Conservation (phyloP, 208 protist species). For the Acanthamoeba lenticulata region DNA sequence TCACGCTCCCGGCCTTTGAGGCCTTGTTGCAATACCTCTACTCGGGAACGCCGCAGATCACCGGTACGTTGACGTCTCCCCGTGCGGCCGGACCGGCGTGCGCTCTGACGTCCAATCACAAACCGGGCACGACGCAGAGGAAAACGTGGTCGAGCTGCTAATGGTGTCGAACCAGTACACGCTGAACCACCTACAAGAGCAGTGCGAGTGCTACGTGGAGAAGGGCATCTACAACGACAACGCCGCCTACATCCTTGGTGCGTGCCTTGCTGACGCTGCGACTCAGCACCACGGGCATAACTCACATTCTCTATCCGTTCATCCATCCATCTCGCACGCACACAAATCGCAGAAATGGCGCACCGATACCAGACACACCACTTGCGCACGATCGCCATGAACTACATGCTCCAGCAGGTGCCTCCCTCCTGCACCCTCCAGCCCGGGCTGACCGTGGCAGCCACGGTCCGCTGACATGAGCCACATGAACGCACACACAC, state of each 20-base stretch:
- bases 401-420: slow-evolving; percentile 46
- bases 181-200: neutral
- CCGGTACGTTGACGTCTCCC: neutral
- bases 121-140: neutral
- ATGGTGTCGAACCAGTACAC: slow-evolving; percentile 47
- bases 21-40: neutral
- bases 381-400: slow-evolving; percentile 33
- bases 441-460: too few species aligned
- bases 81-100: neutral
- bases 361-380: slow-evolving; percentile 28
- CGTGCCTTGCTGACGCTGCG: neutral
- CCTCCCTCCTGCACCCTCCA: too few species aligned
- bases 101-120: neutral
- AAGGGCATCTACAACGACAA: slow-evolving; percentile 36
- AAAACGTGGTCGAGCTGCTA: slow-evolving; percentile 41
- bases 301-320: neutral
- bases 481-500: too few species aligned
- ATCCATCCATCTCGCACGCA: neutral
- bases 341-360: slow-evolving; percentile 27
- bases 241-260: slow-evolving; percentile 25
- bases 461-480: too few species aligned
- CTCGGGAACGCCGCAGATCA: neutral
- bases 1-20: neutral
- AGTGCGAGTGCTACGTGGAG: slow-evolving; percentile 47
- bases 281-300: neutral